Evolutionary conservation across 768 basidiomycete genomes (phyloP).

Genomic region (Pisolithus orientalis): DNA sequence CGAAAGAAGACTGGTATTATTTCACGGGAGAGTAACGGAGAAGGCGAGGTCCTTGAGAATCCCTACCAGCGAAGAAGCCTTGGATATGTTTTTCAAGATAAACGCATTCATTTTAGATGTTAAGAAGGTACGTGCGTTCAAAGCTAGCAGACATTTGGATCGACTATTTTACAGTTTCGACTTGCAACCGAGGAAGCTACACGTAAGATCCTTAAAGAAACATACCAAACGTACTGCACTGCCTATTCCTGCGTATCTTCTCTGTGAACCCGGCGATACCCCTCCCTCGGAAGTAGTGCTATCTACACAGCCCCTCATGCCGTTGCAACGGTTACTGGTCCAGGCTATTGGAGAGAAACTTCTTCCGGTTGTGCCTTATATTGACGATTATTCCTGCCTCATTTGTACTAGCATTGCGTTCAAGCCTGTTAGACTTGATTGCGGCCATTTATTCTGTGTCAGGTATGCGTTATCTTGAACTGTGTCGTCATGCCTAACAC

Average conservation of each 20-base stretch:
- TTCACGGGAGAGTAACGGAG: slow-evolving; percentile 51
- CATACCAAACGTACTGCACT: slow-evolving; percentile 86
- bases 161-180: slow-evolving; percentile 50
- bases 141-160: not conserved
- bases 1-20: slow-evolving; percentile 57
- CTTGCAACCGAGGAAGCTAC: slow-evolving; percentile 82
- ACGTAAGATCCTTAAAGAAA: slow-evolving; percentile 92
- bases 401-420: slow-evolving; percentile 91
- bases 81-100: slow-evolving; percentile 67
- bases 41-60: slow-evolving; percentile 14
- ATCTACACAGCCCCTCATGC: slow-evolving; percentile 23
- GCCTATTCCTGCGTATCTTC: slow-evolving; percentile 42
- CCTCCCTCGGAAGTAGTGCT: slow-evolving; percentile 25
- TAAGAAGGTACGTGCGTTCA: slow-evolving; percentile 51
- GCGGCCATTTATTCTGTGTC: slow-evolving; percentile 76
- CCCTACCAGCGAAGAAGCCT: slow-evolving; percentile 27
- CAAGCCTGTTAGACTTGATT: slow-evolving; percentile 80
- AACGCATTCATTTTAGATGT: slow-evolving; percentile 77
- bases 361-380: slow-evolving; percentile 70
- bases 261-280: slow-evolving; percentile 6
- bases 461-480: slow-evolving; percentile 28
- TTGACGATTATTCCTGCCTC: slow-evolving; percentile 81
- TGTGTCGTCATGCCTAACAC: not conserved
- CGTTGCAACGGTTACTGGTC: slow-evolving; percentile 61
- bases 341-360: slow-evolving; percentile 79